Evolutionary conservation across 2,329 filamentous ascomycete species (phyloP), one percentile per base, ranked within the genome.

Genomic region (Trichoderma gracile): DNA sequence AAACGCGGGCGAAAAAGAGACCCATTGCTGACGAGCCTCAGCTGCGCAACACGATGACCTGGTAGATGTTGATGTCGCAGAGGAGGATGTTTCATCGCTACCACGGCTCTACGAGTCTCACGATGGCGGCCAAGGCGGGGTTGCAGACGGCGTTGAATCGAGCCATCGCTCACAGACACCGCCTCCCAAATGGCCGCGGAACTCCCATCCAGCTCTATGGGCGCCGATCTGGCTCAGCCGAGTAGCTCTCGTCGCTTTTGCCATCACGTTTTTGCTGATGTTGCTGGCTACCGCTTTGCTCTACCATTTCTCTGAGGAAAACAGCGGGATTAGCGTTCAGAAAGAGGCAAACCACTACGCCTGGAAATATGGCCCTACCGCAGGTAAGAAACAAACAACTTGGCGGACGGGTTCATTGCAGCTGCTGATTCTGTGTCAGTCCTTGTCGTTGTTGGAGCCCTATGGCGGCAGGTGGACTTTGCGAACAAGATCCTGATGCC

Each of bases 311-410:
- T 62, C 59, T 19, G n/a, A 62, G 27, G 5, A 25, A 10, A 2
- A 53, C 27, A 54, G 46, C n/a, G 59, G 59, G 10, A 23, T 62
- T 8, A 54, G 59, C 15, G 19, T 33, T 27, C 59, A 62, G 14
- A 19, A 49, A 25, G 59, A 62, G 49, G 59, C 59, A n/a, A 62
- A 62, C 19, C 59, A 62, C 10, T 62, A 62, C 17, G 59, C 49
- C 25, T 62, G 59, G 59, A 62, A 54, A 10, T 62, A 62, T 19
- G 59, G 59, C 25, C 59, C 59, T 38, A 62, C 59, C 12, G 59
- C 59, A 46, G 59, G 59, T 62, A 54, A 46, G 49, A 10, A 1
- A 3, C 38, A 25, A n/a, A 43, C 23, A 52, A 14, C 8, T n/a
- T n/a, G 10, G 6, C 10, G 1, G 4, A 38, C 12, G 10, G 14